Percentiles rank a stretch among this genome's conserved stretches.
Conservation (phyloP, 2,329 filamentous ascomycete genomes). For the Leptographium procerum region DNA sequence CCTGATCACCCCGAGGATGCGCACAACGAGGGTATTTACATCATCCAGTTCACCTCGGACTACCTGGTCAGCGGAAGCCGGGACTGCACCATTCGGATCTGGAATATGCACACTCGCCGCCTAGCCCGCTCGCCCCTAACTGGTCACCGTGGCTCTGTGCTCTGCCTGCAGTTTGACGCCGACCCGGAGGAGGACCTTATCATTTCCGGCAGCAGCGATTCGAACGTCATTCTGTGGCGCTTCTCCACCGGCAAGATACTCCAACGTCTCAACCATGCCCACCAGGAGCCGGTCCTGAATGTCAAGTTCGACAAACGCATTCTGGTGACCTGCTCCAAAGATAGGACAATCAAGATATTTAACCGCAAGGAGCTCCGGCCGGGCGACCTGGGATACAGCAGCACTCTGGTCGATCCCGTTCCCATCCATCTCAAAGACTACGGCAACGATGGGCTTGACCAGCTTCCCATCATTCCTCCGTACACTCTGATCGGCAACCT, state of each 20-base stretch:
- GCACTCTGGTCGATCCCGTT: slow-evolving; percentile 41
- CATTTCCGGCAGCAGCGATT: slow-evolving; percentile 92
- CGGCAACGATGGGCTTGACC: slow-evolving; percentile 38
- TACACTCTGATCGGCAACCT: slow-evolving; percentile 71
- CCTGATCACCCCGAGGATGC: slow-evolving; percentile 69
- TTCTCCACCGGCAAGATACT: slow-evolving; percentile 84
- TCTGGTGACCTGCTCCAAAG: slow-evolving; percentile 92
- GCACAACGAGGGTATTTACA: slow-evolving; percentile 89
- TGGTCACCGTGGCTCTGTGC: slow-evolving; percentile 75
- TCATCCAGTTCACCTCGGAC: slow-evolving; percentile 75
- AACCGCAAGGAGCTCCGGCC: slow-evolving; percentile 60
- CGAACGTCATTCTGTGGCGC: slow-evolving; percentile 78
- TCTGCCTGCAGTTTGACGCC: slow-evolving; percentile 92
- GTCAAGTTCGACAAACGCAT: slow-evolving; percentile 85
- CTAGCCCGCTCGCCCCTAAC: slow-evolving; percentile 61
- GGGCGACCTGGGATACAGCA: slow-evolving; percentile 45
- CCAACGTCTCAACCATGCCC: slow-evolving; percentile 64
- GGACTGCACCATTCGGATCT: slow-evolving; percentile 78
- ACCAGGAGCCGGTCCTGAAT: slow-evolving; percentile 85
- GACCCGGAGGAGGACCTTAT: slow-evolving; percentile 79
- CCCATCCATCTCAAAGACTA: slow-evolving; percentile 41
- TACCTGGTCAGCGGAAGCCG: slow-evolving; percentile 89
- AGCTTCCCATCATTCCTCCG: slow-evolving; percentile 44
- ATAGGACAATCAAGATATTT: slow-evolving; percentile 94
- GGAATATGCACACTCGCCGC: slow-evolving; percentile 74